phyloP scores from a whole-genome alignment of 495 filamentous ascomycete species.

The Symbiotaphrina buchneri region DNA sequence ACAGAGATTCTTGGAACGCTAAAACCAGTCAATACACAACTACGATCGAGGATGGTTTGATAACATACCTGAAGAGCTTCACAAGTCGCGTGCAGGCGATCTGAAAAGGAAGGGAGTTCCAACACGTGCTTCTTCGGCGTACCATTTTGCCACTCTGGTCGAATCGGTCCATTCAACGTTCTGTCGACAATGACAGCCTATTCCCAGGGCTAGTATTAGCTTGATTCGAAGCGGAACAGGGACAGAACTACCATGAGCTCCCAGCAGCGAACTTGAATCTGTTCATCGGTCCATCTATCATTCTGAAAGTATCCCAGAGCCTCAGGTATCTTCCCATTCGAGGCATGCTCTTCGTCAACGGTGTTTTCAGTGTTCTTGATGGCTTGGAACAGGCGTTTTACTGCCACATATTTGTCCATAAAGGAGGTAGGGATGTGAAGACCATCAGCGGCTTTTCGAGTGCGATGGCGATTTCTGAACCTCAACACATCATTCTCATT shows the following conservation, averaged over 20 bases:
- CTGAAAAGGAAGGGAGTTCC: neutral
- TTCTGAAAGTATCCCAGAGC: constrained; percentile 1
- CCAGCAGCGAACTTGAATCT: neutral
- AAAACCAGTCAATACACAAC: neutral
- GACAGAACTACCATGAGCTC: neutral
- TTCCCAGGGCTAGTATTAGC: neutral
- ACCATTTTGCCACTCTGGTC: constrained; percentile 3
- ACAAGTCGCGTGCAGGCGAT: constrained; percentile 1
- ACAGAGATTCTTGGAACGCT: constrained; percentile 3
- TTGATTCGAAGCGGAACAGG: no score
- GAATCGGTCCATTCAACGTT: neutral
- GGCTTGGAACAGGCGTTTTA: neutral
- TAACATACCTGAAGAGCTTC: constrained; percentile 1
- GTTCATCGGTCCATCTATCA: neutral
- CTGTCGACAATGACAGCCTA: neutral
- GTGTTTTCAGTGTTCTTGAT: constrained; percentile 1
- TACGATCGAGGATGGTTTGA: neutral
- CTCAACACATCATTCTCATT: neutral
- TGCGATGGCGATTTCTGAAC: neutral
- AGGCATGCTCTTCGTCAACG: neutral
- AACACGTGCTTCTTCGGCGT: neutral
- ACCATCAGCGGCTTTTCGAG: neutral
- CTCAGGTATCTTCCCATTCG: neutral
- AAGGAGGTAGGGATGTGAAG: neutral
- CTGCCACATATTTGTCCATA: neutral